A percentile compares a stretch with the other conserved stretches of the same genome.
These are phyloP conservation scores for Pseudogymnoascus sp. DNA, from an alignment of 2,329 filamentous ascomycete species.

Conservation along the genomic window DNA sequence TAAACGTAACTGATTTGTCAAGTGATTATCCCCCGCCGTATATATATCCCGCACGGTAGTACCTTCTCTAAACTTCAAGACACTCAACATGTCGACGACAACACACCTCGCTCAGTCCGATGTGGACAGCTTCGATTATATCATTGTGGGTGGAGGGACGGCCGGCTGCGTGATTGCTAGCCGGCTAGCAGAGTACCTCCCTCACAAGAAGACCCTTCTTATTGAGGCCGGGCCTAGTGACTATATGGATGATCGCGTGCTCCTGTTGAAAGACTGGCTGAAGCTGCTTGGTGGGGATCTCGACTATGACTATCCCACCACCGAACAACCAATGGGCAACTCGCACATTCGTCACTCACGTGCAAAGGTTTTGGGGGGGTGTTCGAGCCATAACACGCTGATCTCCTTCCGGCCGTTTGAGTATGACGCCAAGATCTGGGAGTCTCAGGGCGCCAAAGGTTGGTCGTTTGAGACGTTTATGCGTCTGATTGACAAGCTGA, in stretches of 20 bases:
- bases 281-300: constrained; percentile 77
- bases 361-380: constrained; percentile 86
- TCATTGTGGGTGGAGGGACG: constrained; percentile 46
- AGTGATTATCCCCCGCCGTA: not conserved
- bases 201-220: constrained; percentile 71
- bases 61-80: not conserved
- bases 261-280: constrained; percentile 83
- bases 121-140: constrained; percentile 38
- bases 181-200: constrained; percentile 64
- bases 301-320: constrained; percentile 83
- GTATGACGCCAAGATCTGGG: constrained; percentile 82
- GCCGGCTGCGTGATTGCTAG: constrained; percentile 42
- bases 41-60: not conserved
- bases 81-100: constrained; percentile 8
- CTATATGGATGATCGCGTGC: constrained; percentile 78
- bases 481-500: constrained; percentile 72
- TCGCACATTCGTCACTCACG: constrained; percentile 87
- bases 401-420: constrained; percentile 90
- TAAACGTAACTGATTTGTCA: constrained; percentile 7
- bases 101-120: constrained; percentile 22
- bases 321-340: constrained; percentile 86
- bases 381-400: constrained; percentile 88
- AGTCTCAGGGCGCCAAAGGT: constrained; percentile 71
- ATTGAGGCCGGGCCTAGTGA: constrained; percentile 88
- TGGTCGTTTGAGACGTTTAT: constrained; percentile 85